Percentiles rank a stretch among this genome's conserved stretches.
phyloP scores from a whole-genome alignment of 129 eudicot genomes.

The Flaveria robusta region DNA sequence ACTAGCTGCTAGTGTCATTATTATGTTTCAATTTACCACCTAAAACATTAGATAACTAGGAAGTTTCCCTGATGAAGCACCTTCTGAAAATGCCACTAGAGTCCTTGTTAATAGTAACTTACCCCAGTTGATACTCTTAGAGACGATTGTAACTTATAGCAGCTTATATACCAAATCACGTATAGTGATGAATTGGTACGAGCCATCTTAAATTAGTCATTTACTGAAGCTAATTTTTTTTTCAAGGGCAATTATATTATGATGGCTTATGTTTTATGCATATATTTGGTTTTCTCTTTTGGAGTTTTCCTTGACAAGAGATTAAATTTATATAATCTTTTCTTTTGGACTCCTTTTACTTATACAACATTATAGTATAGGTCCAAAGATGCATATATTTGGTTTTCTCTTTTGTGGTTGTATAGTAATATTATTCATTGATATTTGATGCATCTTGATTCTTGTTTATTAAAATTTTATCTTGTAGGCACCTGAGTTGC shows the following conservation, averaged over 20 bases:
- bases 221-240: not conserved
- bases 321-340: not conserved
- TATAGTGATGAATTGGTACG: not conserved
- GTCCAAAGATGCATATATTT: too few species aligned
- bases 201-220: constrained; percentile 1
- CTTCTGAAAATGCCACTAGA: not conserved
- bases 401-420: too few species aligned
- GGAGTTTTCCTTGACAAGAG: not conserved
- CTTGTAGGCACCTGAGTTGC: constrained; percentile 51
- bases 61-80: not conserved
- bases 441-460: not conserved
- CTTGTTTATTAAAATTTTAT: not conserved
- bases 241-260: not conserved
- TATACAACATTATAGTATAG: not conserved
- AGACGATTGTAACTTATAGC: not conserved
- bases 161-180: not conserved
- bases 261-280: not conserved
- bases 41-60: not conserved
- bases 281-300: not conserved
- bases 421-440: not conserved
- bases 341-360: not conserved
- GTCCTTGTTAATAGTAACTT: not conserved
- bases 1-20: not conserved
- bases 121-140: not conserved
- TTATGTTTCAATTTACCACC: not conserved